Base-by-base conservation (phyloP, 2,329 filamentous ascomycete species). In the Fonsecaea pugnacius region DNA sequence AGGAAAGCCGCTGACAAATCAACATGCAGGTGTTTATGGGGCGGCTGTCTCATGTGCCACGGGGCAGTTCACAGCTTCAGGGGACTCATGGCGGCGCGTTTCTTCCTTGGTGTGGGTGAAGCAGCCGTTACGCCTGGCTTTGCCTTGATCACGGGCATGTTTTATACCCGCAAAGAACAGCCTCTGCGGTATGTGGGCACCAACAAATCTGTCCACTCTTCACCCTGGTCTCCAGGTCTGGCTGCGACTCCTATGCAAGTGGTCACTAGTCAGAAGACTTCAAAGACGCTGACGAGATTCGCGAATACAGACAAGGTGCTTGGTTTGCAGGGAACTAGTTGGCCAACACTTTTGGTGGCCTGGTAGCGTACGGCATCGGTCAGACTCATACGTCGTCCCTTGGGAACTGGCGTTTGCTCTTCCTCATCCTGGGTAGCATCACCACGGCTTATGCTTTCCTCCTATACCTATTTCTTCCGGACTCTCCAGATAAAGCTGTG, bases 391-490 rank as follows among this genome's bases (percentile, higher is more conserved):
- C 69, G 48, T 66, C 68, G 6, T 72, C 71, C 0, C 78, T 89
- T 8, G 69, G 70, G 21, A 67, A 73, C 27, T 79, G 77, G 77
- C 61, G 75, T 38, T 77, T 84, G 2, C 85, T 89, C 57, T 90
- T 90, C 71, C 74, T 77, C 3, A 75, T 77, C 62, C 65, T 76
- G 16, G 75, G 75, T 2, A 64, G 70, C 9, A 66, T 75, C 18
- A 76, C 75, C 3, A 58, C 71, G 7, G 70, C 62, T 9, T 72
- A 69, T 57, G 71, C 66, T 30, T 51, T 73, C 3, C 21, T 70
- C 12, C 59, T 72, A 4, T 62, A 66, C n/a, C 58, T 60, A 2
- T 67, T 72, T 86, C 18, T 88, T 87, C 81, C 81, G 0, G 80
- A 83, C 60, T 70, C 77, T 1, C 80, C 80, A 0, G 75, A 76